These are phyloP conservation scores for Centella asiatica DNA, from an alignment of 129 eudicot genomes.

Conservation along the genomic window DNA sequence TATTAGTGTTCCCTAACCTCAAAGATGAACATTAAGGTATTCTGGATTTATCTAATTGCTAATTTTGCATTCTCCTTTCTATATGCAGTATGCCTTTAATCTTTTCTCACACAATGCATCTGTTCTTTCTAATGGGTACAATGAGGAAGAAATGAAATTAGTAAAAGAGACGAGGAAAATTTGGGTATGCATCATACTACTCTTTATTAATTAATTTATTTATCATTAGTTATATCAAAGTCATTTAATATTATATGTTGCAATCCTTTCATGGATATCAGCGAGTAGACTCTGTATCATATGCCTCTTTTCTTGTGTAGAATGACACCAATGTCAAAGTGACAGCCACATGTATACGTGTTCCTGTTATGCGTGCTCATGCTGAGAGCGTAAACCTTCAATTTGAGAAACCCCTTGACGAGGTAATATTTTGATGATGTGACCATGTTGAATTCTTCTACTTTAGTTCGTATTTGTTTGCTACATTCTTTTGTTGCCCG, in stretches of 20 bases:
- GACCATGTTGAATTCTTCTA: no score
- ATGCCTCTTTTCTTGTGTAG: constrained; percentile 16
- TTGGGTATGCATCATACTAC: constrained; percentile 52
- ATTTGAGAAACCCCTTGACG: constrained; percentile 79
- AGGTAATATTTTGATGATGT: constrained; percentile 50
- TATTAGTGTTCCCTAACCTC: neutral
- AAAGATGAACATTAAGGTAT: no score
- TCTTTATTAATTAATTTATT: neutral
- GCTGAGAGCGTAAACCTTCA: constrained; percentile 97
- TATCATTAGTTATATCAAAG: neutral
- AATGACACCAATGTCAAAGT: constrained; percentile 63
- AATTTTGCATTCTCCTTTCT: neutral
- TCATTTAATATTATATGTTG: neutral
- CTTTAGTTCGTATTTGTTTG: neutral
- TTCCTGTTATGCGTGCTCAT: constrained; percentile 99
- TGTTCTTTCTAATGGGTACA: constrained; percentile 84
- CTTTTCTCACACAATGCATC: constrained; percentile 99
- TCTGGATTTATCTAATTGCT: neutral
- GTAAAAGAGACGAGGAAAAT: constrained; percentile 96
- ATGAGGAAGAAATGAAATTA: constrained; percentile 96
- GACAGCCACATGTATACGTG: constrained; percentile 94
- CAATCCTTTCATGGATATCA: neutral
- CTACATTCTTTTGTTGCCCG: neutral
- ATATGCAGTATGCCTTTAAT: constrained; percentile 92
- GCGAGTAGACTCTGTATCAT: neutral